A percentile compares a stretch with the other conserved stretches of the same genome.
Evolutionary conservation across 1,284 basidiomycete species (phyloP).

Genomic region (Rugiboletus extremiorientalis): DNA sequence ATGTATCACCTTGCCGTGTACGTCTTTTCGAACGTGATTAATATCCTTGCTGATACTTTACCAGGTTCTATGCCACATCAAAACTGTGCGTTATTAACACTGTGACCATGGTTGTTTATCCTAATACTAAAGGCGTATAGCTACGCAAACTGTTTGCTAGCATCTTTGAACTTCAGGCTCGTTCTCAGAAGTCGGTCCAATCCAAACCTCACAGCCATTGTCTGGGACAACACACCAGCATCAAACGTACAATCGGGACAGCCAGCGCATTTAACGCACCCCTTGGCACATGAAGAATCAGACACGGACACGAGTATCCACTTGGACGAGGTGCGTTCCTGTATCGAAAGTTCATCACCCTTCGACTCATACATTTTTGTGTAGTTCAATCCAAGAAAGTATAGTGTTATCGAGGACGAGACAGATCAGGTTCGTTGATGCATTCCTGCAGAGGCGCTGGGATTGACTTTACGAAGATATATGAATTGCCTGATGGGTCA

Average conservation of each 20-base stretch:
- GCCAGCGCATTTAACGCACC: not conserved
- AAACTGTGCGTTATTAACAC: slow-evolving; percentile 27
- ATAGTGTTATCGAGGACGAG: not conserved
- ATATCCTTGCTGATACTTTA: not conserved
- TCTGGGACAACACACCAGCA: slow-evolving; percentile 6
- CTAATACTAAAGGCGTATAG: not conserved
- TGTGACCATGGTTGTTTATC: not conserved
- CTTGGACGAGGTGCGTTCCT: not conserved
- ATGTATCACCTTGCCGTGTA: slow-evolving; percentile 23
- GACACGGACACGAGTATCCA: not conserved
- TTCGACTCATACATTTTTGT: not conserved
- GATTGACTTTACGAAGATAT: not conserved
- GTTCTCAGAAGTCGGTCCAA: slow-evolving; percentile 12
- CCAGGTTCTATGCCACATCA: slow-evolving; percentile 24
- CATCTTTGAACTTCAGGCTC: slow-evolving; percentile 20
- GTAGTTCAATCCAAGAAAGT: not conserved
- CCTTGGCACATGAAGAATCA: not conserved
- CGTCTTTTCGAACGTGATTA: not conserved
- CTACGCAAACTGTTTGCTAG: slow-evolving; percentile 28
- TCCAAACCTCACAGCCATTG: not conserved
- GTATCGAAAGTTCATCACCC: too few relatives aligned
- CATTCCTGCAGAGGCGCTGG: not conserved
- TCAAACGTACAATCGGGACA: not conserved
- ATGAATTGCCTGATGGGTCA: not conserved
- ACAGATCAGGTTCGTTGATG: not conserved